Percentiles rank a stretch among this genome's conserved stretches.
Conservation (phyloP, 495 filamentous ascomycete genomes). For the Hyaloscypha finlandica region DNA sequence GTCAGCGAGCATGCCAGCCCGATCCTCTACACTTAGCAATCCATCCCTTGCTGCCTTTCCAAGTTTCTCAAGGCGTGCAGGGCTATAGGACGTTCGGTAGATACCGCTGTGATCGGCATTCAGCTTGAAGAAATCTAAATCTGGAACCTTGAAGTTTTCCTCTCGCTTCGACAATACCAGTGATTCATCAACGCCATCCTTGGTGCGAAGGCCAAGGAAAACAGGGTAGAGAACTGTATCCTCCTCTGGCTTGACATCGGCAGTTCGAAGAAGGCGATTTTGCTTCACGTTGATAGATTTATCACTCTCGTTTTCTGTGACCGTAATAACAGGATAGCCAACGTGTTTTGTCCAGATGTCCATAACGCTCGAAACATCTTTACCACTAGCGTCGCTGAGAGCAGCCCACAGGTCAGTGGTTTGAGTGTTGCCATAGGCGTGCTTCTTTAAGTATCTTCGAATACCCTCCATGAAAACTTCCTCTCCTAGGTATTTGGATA, state of each 20-base stretch:
- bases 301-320: constrained; percentile 60
- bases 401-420: constrained; percentile 92
- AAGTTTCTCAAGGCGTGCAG: constrained; percentile 68
- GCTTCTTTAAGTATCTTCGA: constrained; percentile 88
- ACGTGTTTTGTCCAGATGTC: constrained; percentile 79
- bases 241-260: constrained; percentile 79
- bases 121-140: constrained; percentile 74
- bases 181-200: constrained; percentile 62
- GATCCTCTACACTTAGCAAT: constrained; percentile 87
- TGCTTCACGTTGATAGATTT: constrained; percentile 69
- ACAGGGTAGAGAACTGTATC: constrained; percentile 78
- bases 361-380: constrained; percentile 79
- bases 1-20: constrained; percentile 95
- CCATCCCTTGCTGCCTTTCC: constrained; percentile 83
- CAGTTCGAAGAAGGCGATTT: constrained; percentile 74
- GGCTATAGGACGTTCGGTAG: constrained; percentile 71
- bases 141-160: constrained; percentile 61
- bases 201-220: constrained; percentile 68
- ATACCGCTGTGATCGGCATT: constrained; percentile 76
- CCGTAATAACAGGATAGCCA: constrained; percentile 71
- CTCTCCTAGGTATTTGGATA: constrained; percentile 92
- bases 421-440: constrained; percentile 82
- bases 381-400: constrained; percentile 85
- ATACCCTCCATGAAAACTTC: constrained; percentile 93
- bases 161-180: constrained; percentile 73